Base-by-base conservation (phyloP, 176 grass and related monocot genomes). In the Triticum turgidum region DNA sequence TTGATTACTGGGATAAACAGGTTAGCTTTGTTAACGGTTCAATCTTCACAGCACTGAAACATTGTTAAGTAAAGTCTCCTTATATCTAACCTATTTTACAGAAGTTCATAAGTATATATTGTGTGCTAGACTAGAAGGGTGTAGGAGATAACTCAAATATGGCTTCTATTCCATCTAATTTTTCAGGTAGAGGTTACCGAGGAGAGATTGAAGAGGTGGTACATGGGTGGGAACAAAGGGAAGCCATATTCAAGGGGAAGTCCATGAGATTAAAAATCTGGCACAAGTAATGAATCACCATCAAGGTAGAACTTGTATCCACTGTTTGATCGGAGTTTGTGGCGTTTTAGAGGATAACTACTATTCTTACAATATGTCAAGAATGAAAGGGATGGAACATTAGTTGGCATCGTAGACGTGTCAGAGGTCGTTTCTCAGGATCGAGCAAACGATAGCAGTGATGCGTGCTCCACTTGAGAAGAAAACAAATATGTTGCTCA, bases 1-100 rank as follows among this genome's bases (percentile, higher is more conserved):
- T 29, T 29, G 29, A 29, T 29, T 29, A 98, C 66, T 98, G 93
- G 96, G 70, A 94, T 21, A 91, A 94, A 73, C 90, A 98, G 91
- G 93, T 98, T 3, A 24, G 11, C 10, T 66, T 51, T 1, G 32
- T 63, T 65, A 41, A 76, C 63, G 29, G 6, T 76, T 74, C 78
- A 1, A 5, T 49, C 12, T n/a, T 17, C 4, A 1, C 2, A 61
- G 8, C 8, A 15, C 35, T 76, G 11, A 37, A 42, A 25, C 24
- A 24, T 21, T 72, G n/a, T 71, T 37, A 71, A 5, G 15, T 76
- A 69, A 8, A 37, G 3, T 69, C 32, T 68, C 7, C 32, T 10
- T 37, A 34, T 34, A 13, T 3, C 0, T 67, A 15, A 20, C 12
- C 1, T 69, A 69, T 69, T 37, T 4, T 35, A 10, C 6, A 37